Evolutionary conservation across 202 grass and related monocot genomes (phyloP), one percentile per base, ranked within the genome.

Genomic region (Musa balbisiana): DNA sequence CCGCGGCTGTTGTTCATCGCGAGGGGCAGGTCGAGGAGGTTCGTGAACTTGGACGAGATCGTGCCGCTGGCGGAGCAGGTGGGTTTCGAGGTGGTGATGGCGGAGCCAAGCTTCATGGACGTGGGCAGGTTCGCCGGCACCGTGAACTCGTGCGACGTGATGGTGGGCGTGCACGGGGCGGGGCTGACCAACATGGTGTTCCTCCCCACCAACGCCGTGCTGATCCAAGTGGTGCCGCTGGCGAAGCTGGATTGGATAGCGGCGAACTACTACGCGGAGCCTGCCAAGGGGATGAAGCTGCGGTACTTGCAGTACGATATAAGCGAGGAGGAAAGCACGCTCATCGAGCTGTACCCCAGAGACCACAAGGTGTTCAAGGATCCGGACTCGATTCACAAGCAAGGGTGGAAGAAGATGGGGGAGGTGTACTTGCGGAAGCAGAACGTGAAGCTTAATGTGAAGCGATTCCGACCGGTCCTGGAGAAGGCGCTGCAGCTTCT

Each of bases 221-320:
- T 60, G 3, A 17, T 60, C 17, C 56, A 83, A 63, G 74, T 83
- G 56, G 17, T 60, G 56, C 56, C 56, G 16, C 16, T 60, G 56
- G 56, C 56, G 56, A 60, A 60, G 56, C 56, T 60, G 56, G 56
- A 60, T 8, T n/a, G 6, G 56, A 60, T 60, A 60, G 56, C 56
- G 16, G n/a, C 6, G 16, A 60, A 16, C 4, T 93, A 90, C 11
- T 93, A 90, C 11, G 91, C 88, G 24, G 80, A 90, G 81, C 91
- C 91, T 3, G 50, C 91, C 1, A 85, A 85, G 29, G 83, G 82
- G 23, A 90, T 93, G 88, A 83, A 78, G 49, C 68, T 93, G 53
- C 59, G 64, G 49, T 93, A 93, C 81, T 81, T 86, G 65, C 91
- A 93, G 50, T 93, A 93, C 78, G 90, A 85, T 76, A 93, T 93